Base-by-base conservation (phyloP, 2,329 filamentous ascomycete genomes). In the Ambrosiella xylebori region DNA sequence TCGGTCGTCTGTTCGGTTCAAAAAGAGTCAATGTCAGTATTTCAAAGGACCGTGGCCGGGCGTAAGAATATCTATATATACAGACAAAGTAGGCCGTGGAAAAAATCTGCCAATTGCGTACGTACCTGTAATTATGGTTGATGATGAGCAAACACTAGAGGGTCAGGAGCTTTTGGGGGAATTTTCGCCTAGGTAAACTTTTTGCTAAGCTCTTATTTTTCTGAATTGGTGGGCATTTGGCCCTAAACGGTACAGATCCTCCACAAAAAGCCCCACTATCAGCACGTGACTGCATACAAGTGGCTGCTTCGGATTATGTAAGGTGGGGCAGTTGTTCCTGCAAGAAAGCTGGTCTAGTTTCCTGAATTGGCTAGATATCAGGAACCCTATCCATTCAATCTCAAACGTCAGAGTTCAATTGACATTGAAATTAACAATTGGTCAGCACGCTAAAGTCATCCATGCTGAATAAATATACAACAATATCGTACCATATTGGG, bases 1-100 rank as follows among this genome's bases (percentile, higher is more conserved):
- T 60, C 51, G 39, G 59, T 60, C 59, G 59, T 60, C 59, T 60
- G 40, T 54, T 49, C 50, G 19, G 19, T 59, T 82, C 3, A 12
- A 37, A 60, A 49, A 55, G 47, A 40, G 27, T 44, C 35, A 17
- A 45, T 54, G 58, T 60, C 56, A 60, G 56, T 54, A 57, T 39
- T 57, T 52, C 38, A 13, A 6, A 37, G 55, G 57, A 50, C 35
- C 4, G 15, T 45, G n/a, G 13, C 15, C 7, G 13, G 39, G 35
- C 19, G 15, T 53, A n/a, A 17, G 2, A 19, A 54, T 54, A 19
- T 35, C 47, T 51, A 51, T 36, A 51, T 51, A 51, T 51, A 36
- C 47, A 11, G 47, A 36, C 15, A 15, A 36, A 19, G 17, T 7
- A 11, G 27, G 6, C 6, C 12, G 11, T 39, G 37, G 36, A 6